Percentiles rank a stretch among this genome's conserved stretches.
Conservation (phyloP, 2,329 filamentous ascomycete genomes). For the Colletotrichum theobromicola region DNA sequence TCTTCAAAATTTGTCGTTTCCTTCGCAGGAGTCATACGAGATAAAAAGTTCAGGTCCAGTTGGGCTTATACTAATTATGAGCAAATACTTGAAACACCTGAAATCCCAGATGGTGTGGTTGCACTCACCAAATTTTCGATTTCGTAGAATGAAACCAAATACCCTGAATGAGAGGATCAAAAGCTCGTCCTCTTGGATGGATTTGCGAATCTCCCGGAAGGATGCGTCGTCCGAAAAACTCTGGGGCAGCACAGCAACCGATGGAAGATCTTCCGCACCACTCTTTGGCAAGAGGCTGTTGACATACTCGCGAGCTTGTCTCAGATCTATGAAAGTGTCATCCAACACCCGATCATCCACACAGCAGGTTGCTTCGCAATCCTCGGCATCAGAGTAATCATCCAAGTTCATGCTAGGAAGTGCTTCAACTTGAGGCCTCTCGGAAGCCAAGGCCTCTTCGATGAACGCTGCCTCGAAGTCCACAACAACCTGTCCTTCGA, state of each 20-base stretch:
- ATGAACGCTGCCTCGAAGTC: background rate
- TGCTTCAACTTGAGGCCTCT: background rate
- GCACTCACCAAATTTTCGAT: background rate
- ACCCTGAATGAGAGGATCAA: background rate
- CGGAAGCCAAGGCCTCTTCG: background rate
- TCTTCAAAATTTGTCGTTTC: background rate
- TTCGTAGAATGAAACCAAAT: background rate
- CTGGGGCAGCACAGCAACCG: background rate
- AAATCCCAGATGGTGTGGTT: background rate
- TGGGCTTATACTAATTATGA: background rate
- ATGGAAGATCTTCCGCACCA: too few relatives aligned
- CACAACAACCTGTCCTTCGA: background rate
- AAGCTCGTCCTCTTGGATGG: background rate
- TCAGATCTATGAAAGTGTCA: background rate
- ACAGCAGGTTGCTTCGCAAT: background rate
- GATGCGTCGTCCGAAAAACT: background rate
- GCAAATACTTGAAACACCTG: accelerated
- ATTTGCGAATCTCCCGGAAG: background rate
- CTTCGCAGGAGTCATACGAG: background rate
- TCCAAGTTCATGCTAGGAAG: background rate
- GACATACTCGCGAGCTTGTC: background rate
- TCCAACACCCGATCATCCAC: accelerated
- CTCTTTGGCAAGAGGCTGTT: background rate
- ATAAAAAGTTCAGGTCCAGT: background rate
- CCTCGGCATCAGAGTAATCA: background rate